Base-by-base conservation (phyloP, 257 asterid genomes). In the Leonotis leonurus region DNA sequence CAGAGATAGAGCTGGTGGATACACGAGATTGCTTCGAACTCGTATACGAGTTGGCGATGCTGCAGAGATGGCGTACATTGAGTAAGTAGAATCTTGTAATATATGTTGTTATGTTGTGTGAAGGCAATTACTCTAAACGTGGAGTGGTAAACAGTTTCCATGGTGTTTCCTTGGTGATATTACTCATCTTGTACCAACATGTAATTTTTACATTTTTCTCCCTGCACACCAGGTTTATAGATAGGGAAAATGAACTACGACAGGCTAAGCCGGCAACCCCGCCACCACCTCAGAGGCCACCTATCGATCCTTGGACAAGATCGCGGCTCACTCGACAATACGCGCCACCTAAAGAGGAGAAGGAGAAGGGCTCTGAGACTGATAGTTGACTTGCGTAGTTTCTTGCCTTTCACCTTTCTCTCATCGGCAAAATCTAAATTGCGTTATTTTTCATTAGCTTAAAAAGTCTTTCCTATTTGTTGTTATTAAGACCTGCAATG, bases 11-110 rank as follows among this genome's bases (percentile, higher is more conserved):
- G 83, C 90, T 51, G 98, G 98, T 75, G 98, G 98, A 59, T 92
- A 92, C 76, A 92, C 97, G 3, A 89, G 98, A 76, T 8, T 92
- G 83, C 95, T 92, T 24, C 84, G 95, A 39, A 86, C 98, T 43
- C 81, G 97, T 43, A 81, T 89, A 45, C 95, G 95, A 56, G 92
- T 85, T 60, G 97, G 98, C 68, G 97, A 91, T 77, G 97, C 97
- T 71, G 95, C 98, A 2, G 77, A 76, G 6, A 84, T 88, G 95
- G 98, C 98, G 41, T 91, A 88, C 62, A 88, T 88, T 27, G 98
- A 88, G 98, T 88, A 81, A 60, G 94, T 59, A 21, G 14, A 39
- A n/a, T n/a, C n/a, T n/a, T n/a, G n/a, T n/a, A n/a, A n/a, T n/a
- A n/a, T n/a, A n/a, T n/a, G n/a, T n/a, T n/a, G n/a, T n/a, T n/a